Percentiles rank a stretch among this genome's conserved stretches.
Conservation (phyloP, 2,329 filamentous ascomycete genomes). For the Cladosporium oxysporum region DNA sequence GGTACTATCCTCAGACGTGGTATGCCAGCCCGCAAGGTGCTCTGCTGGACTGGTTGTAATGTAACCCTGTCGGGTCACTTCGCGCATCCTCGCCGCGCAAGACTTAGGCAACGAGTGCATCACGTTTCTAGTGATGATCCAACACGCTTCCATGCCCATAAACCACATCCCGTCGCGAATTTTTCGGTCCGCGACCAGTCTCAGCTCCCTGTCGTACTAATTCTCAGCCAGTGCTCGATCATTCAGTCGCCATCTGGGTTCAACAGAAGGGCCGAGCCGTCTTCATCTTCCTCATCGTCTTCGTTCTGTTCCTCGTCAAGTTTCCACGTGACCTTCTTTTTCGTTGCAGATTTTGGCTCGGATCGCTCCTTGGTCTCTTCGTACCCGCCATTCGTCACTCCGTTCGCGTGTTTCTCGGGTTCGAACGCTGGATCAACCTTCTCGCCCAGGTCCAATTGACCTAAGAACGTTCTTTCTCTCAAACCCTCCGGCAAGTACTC, state of each 20-base stretch:
- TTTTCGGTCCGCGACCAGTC: too few relatives aligned
- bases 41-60: not conserved
- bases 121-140: not conserved
- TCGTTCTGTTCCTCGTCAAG: not conserved
- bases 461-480: conserved; percentile 70
- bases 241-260: conserved; percentile 17
- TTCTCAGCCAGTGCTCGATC: not conserved
- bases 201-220: not conserved
- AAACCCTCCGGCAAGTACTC: conserved; percentile 85
- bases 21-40: not conserved
- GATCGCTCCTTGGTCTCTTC: conserved; percentile 23
- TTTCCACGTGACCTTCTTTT: conserved; percentile 5
- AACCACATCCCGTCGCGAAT: not conserved
- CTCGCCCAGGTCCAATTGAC: conserved; percentile 76
- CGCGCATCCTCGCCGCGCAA: not conserved
- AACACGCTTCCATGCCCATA: not conserved
- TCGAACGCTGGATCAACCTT: conserved; percentile 64
- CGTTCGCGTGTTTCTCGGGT: conserved; percentile 28
- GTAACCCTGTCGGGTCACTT: not conserved
- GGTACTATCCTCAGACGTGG: not conserved
- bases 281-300: not conserved
- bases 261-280: conserved; percentile 2
- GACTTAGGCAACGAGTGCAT: not conserved
- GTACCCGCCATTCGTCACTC: conserved; percentile 25
- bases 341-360: not conserved